Evolutionary conservation across 108 stramenopile species (phyloP).

Genomic region (Asterionellopsis glacialis): DNA sequence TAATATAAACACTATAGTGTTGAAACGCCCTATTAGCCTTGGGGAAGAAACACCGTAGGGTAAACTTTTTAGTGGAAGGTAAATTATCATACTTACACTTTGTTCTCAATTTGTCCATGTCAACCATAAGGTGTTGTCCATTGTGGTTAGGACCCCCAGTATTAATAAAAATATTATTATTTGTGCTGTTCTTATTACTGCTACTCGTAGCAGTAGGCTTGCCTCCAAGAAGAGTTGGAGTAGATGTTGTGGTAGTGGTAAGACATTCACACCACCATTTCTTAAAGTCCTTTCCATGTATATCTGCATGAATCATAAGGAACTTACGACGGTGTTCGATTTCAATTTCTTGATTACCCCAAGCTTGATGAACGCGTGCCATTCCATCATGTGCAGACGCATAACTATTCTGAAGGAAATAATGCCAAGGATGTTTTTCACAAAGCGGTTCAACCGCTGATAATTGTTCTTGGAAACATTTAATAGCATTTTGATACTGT

Average conservation of each 20-base stretch:
- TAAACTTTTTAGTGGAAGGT: neutral
- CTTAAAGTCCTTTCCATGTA: neutral
- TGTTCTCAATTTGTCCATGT: too few species aligned
- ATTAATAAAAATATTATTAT: too few species aligned
- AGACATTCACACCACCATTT: neutral
- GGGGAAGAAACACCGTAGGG: neutral
- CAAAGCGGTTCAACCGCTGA: neutral
- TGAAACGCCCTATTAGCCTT: neutral
- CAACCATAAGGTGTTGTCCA: too few species aligned
- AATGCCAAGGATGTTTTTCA: constrained; percentile 2
- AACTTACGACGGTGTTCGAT: neutral
- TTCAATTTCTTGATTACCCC: neutral
- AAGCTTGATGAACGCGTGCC: neutral
- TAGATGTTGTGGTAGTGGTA: neutral
- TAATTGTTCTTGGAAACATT: too few species aligned
- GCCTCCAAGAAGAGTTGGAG: too few species aligned
- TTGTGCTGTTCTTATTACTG: too few species aligned
- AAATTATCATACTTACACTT: neutral
- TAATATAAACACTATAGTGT: neutral
- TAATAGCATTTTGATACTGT: too few species aligned
- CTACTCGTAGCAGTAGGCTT: too few species aligned
- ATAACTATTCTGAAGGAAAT: neutral
- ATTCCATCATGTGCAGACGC: neutral
- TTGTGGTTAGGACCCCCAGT: too few species aligned
- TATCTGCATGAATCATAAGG: neutral